Evolutionary conservation across 257 asterid genomes (phyloP), one percentile per base, ranked within the genome.

Genomic region (Fraxinus excelsior): DNA sequence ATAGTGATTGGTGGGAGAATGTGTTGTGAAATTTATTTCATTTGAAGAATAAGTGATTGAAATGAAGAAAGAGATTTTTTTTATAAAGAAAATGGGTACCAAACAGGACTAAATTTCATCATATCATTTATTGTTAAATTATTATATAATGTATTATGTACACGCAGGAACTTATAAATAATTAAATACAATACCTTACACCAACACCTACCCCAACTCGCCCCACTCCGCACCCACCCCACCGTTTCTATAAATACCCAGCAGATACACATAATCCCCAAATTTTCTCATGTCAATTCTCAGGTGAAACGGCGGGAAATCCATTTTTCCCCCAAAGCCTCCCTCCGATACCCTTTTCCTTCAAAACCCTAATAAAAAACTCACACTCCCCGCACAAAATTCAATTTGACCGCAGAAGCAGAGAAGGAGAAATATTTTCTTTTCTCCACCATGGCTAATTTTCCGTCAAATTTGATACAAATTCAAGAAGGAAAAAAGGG

Each of bases 221-320:
- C 12, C 3, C 44, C 44, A 38, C 13, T 29, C 35, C 6, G 35
- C 35, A 32, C 35, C 5, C 35, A 4, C 51, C 51, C 18, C 18
- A 12, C 51, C 3, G 51, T 14, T 11, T 42, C 12, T 62, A 62
- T 23, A 62, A 62, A 9, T 0, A 62, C 23, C 19, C 68, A 25
- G 5, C 1, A 11, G 16, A 12, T 42, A 42, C 49, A 40, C 14
- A 18, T 25, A 10, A 7, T 62, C 16, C 35, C 68, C 18, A 28
- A 62, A 62, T 26, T 25, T 23, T 65, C 75, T 65, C 66, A 29
- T 80, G 72, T 56, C 78, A 72, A 34, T 65, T 78, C 21, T 78
- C 83, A 81, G 82, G 81, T 74, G 86, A 71, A 82, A 79, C 91
- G 95, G 94, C 93, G 94, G 93, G 95, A 91, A 91, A 88, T 78